Base-by-base conservation (phyloP, 768 basidiomycete genomes). In the Rickenella mellea region DNA sequence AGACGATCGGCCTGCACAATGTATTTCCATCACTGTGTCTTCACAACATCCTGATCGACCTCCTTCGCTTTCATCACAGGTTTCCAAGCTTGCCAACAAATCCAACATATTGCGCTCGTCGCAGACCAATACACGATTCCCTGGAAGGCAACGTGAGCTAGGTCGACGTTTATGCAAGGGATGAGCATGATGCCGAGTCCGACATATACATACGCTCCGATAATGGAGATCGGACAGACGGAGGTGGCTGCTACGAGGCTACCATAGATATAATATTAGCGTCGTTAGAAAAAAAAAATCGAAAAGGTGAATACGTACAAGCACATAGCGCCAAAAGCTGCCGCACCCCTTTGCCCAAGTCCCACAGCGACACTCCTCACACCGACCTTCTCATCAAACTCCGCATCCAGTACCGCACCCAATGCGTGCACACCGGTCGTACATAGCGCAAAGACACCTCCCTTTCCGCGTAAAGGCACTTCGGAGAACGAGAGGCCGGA, bases 351-450 rank as follows among this genome's bases (percentile, higher is more conserved):
- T 14, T 21, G 24, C 1, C 49, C 49, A 15, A 45, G 43, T 12
- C 22, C 40, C 14, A 47, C 48, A 14, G 49, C 49, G 20, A 51
- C 42, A 3, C 47, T 51, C 21, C 30, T 40, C 25, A 48, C 47
- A n/a, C 49, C 49, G 6, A 47, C 47, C 17, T 31, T 39, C 28
- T 41, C 28, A 28, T 50, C 49, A 31, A 43, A 41, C 27, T 50
- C 47, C 30, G 42, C 27, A 32, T 50, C 49, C 19, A 48, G 43
- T 12, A 28, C 47, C 15, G 49, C 47, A 14, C 47, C 49, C 10
- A 50, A 46, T 27, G 49, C 48, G 33, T 50, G 49, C 8, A 48
- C 40, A 12, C 49, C 49, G 15, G 47, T n/a, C 15, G 42, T 29
- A 25, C 42, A 48, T n/a, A 50, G 29, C 17, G 47, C 36, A 24